Conservation (phyloP, 805 yeast genomes). For the Candida coleopterorum region DNA sequence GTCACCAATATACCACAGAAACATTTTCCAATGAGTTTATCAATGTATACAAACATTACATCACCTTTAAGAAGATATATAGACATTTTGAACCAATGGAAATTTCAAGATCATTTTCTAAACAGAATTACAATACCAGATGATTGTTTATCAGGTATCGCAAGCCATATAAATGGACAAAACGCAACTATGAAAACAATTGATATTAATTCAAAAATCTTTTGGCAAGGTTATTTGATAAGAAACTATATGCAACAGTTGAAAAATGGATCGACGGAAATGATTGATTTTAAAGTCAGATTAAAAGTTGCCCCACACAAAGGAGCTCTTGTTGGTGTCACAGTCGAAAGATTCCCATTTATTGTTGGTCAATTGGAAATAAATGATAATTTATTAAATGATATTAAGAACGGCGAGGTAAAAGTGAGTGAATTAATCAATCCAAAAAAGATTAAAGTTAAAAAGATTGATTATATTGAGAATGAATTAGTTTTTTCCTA, state of each 20-base stretch:
- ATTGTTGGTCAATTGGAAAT: slow-evolving; percentile 20
- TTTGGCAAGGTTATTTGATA: slow-evolving; percentile 36
- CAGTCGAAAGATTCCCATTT: slow-evolving; percentile 21
- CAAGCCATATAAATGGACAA: slow-evolving; percentile 6
- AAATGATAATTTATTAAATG: slow-evolving; percentile 14
- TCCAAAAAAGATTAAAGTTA: slow-evolving; percentile 15
- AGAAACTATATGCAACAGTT: slow-evolving; percentile 21
- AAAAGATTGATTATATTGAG: slow-evolving; percentile 31
- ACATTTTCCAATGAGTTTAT: slow-evolving; percentile 47
- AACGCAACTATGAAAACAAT: not conserved
- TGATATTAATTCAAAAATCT: slow-evolving; percentile 10
- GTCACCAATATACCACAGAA: not conserved
- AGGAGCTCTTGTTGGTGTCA: slow-evolving; percentile 22
- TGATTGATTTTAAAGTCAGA: slow-evolving; percentile 19
- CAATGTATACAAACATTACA: slow-evolving; percentile 67
- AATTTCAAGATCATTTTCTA: slow-evolving; percentile 32
- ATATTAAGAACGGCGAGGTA: slow-evolving; percentile 16
- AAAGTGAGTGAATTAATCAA: slow-evolving; percentile 20
- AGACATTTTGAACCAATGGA: slow-evolving; percentile 80
- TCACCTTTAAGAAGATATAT: slow-evolving; percentile 85
- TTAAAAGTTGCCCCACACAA: slow-evolving; percentile 18
- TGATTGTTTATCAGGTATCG: slow-evolving; percentile 5
- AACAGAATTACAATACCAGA: slow-evolving; percentile 1
- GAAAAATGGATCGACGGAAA: slow-evolving; percentile 11
- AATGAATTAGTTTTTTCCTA: slow-evolving; percentile 24